Conservation (phyloP, 805 yeast genomes). For the Scheffersomyces coipomensis region DNA sequence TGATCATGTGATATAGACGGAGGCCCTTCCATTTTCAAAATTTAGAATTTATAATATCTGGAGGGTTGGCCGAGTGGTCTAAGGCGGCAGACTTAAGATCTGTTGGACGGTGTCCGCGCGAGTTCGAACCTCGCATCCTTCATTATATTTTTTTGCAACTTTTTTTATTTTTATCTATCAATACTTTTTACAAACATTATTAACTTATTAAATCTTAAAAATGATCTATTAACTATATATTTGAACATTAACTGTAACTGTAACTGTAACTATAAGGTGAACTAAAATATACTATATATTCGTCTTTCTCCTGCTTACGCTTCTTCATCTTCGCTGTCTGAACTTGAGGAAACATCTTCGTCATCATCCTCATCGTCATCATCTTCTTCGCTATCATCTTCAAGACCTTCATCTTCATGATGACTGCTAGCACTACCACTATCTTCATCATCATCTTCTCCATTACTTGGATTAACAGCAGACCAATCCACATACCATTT, state of each 20-base stretch:
- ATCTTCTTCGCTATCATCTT: slow-evolving; percentile 18
- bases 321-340: neutral
- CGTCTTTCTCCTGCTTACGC: no score
- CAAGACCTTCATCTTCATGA: slow-evolving; percentile 24
- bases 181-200: no score
- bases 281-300: no score
- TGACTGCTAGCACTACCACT: slow-evolving; percentile 26
- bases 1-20: no score
- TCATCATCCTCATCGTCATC: slow-evolving; percentile 14
- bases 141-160: slow-evolving; percentile 34
- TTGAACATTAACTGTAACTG: no score
- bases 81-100: slow-evolving; percentile 53
- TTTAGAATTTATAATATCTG: no score
- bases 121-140: slow-evolving; percentile 54
- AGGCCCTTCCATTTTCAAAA: no score
- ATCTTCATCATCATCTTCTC: slow-evolving; percentile 58
- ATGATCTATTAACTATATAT: no score
- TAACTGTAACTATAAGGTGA: no score
- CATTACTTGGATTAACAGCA: slow-evolving; percentile 47
- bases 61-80: slow-evolving; percentile 56
- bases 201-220: no score
- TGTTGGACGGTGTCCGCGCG: slow-evolving; percentile 51
- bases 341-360: slow-evolving; percentile 1
- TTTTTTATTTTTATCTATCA: no score
- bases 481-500: slow-evolving; percentile 72